phyloP scores from a whole-genome alignment of 2,329 filamentous ascomycete genomes.

The Verticillium nubilum region DNA sequence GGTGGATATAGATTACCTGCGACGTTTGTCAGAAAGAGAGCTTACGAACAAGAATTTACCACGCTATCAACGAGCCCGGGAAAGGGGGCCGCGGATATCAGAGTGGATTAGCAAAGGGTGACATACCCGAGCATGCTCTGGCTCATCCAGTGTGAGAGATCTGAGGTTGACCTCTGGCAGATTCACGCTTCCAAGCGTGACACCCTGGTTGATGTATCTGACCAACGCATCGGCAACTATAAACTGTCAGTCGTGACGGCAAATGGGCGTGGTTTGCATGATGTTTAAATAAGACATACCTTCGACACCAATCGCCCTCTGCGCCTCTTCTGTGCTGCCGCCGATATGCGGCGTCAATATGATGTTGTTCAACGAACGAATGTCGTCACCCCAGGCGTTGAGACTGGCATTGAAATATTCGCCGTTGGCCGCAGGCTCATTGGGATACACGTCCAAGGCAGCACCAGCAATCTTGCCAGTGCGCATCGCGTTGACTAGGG shows the following conservation, averaged over 20 bases:
- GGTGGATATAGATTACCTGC: constrained; percentile 88
- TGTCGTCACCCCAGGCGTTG: constrained; percentile 79
- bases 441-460: constrained; percentile 93
- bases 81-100: not conserved
- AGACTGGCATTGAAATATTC: constrained; percentile 86
- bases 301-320: constrained; percentile 92
- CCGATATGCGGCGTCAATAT: constrained; percentile 97
- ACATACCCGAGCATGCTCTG: constrained; percentile 76
- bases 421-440: constrained; percentile 89
- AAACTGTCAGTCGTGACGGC: not conserved
- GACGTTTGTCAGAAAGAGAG: constrained; percentile 9
- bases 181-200: constrained; percentile 89
- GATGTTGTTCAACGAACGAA: constrained; percentile 81
- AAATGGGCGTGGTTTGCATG: not conserved
- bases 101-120: not conserved
- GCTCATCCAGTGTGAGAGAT: constrained; percentile 83
- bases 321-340: constrained; percentile 95
- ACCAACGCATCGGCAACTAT: constrained; percentile 78
- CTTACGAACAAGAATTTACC: not conserved
- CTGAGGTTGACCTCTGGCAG: constrained; percentile 91
- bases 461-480: constrained; percentile 85
- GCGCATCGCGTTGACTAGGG: constrained; percentile 81
- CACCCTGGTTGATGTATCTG: constrained; percentile 92
- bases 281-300: constrained; percentile 30
- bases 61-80: no score